Percentiles rank a stretch among this genome's conserved stretches.
phyloP scores from a whole-genome alignment of 345 rosid genomes.

The Lepidium sativum region DNA sequence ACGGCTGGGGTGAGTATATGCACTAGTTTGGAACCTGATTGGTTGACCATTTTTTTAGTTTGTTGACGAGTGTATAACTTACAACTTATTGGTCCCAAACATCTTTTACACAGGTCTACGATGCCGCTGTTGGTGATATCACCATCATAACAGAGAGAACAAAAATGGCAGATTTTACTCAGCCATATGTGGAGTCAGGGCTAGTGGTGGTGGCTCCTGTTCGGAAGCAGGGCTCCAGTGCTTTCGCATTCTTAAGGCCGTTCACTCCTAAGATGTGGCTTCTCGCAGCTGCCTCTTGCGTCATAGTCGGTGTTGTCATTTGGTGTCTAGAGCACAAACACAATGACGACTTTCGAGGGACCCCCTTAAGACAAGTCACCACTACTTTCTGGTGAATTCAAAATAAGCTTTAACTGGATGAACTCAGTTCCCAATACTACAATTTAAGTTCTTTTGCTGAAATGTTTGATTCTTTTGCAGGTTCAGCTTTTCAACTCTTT shows the following conservation, averaged over 20 bases:
- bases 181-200: conserved; percentile 69
- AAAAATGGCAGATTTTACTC: conserved; percentile 70
- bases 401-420: not conserved
- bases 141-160: conserved; percentile 60
- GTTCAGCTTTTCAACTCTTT: conserved; percentile 95
- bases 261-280: conserved; percentile 58
- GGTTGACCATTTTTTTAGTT: not conserved
- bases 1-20: conserved; percentile 46
- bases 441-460: not conserved
- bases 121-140: conserved; percentile 60
- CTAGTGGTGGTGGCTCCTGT: conserved; percentile 71
- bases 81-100: not conserved
- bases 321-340: conserved; percentile 71
- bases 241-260: conserved; percentile 63
- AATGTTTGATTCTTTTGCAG: conserved; percentile 40
- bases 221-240: conserved; percentile 31
- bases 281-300: conserved; percentile 39
- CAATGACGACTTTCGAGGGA: conserved; percentile 68
- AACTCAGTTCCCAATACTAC: not conserved
- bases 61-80: conserved; percentile 3
- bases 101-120: conserved; percentile 36
- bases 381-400: conserved; percentile 66
- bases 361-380: conserved; percentile 48
- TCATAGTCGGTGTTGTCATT: conserved; percentile 53
- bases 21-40: not conserved